Evolutionary conservation across 805 yeast genomes (phyloP).

Genomic region (Starmerella sp.): DNA sequence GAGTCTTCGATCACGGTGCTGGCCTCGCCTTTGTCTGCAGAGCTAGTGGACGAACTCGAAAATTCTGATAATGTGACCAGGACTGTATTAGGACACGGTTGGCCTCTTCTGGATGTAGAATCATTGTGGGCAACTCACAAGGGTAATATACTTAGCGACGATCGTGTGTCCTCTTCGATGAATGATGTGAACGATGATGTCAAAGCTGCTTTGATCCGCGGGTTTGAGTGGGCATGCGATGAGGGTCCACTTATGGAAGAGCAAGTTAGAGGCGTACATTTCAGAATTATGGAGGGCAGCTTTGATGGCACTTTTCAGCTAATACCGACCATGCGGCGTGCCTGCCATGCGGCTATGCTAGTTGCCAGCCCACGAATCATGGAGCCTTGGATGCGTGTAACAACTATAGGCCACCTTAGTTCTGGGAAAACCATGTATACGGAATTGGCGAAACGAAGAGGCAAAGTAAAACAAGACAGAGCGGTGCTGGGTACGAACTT

Average conservation of each 20-base stretch:
- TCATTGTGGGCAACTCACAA: not conserved
- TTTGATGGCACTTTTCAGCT: constrained; percentile 52
- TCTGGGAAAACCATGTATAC: constrained; percentile 41
- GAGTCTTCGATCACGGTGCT: constrained; percentile 17
- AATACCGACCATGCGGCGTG: constrained; percentile 71
- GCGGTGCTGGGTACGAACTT: constrained; percentile 69
- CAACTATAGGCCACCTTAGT: constrained; percentile 43
- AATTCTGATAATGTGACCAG: not conserved
- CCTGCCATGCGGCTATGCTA: constrained; percentile 70
- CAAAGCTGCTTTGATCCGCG: constrained; percentile 34
- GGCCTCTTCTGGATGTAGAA: not conserved
- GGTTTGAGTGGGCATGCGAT: constrained; percentile 69
- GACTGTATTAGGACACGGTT: not conserved
- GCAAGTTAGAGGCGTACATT: constrained; percentile 56
- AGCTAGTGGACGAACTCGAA: not conserved
- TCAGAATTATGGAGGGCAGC: constrained; percentile 53
- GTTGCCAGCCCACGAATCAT: constrained; percentile 66
- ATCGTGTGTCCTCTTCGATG: not conserved
- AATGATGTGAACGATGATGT: not conserved
- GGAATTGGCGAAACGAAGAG: constrained; percentile 56
- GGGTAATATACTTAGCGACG: not conserved
- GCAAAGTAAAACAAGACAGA: constrained; percentile 38
- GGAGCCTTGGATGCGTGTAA: constrained; percentile 68
- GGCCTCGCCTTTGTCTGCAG: not conserved
- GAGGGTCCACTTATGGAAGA: constrained; percentile 95